phyloP scores from a whole-genome alignment of 306 rosid genomes.

The Herpetospermum pedunculosum region DNA sequence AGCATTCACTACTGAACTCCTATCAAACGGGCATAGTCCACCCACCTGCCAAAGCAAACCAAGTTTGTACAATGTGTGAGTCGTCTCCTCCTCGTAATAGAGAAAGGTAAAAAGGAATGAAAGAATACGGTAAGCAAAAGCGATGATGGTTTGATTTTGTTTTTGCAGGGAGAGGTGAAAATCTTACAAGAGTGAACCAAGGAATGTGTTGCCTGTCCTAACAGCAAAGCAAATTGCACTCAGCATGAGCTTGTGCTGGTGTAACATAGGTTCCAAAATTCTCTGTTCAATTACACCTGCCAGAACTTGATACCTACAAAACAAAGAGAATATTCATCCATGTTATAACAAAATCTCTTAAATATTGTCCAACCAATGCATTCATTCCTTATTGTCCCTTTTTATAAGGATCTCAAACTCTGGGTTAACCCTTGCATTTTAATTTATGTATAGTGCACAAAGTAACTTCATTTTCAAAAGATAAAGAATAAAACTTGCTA shows the following conservation, averaged over 20 bases:
- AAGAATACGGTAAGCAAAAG: not conserved
- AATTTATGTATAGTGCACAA: not conserved
- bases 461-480: not conserved
- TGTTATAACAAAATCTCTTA: not conserved
- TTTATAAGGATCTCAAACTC: not conserved
- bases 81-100: no score
- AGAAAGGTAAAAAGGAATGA: not conserved
- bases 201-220: conserved; percentile 46
- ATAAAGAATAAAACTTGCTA: not conserved
- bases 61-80: not conserved
- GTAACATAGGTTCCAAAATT: conserved; percentile 33
- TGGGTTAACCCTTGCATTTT: not conserved
- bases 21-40: conserved; percentile 75
- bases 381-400: not conserved
- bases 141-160: not conserved
- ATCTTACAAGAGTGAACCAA: conserved; percentile 39
- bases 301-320: conserved; percentile 39
- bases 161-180: not conserved
- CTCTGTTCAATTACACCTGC: conserved; percentile 44
- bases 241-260: conserved; percentile 29
- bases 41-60: conserved; percentile 52
- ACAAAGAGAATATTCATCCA: not conserved
- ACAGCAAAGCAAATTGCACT: conserved; percentile 39
- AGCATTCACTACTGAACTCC: conserved; percentile 39
- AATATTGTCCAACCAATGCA: not conserved